Conservation (phyloP, 495 filamentous ascomycete genomes). For the Talaromyces ruber region DNA sequence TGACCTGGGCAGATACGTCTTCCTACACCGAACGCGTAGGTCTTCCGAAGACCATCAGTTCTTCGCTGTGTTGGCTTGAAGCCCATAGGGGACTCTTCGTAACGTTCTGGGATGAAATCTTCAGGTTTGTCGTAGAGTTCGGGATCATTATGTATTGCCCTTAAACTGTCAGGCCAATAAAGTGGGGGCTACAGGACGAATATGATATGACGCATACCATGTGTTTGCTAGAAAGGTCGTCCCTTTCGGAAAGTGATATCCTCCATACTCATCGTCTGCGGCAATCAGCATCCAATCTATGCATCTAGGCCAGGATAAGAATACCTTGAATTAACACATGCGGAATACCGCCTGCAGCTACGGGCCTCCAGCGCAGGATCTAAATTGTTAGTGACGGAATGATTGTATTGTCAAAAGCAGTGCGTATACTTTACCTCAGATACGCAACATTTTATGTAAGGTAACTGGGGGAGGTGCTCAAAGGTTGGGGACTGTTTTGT, state of each 20-base stretch:
- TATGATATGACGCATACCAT: neutral
- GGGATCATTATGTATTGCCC: neutral
- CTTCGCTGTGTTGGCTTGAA: slow-evolving; percentile 6
- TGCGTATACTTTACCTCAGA: slow-evolving; percentile 12
- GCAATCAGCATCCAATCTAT: too few species aligned
- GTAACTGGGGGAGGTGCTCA: slow-evolving; percentile 23
- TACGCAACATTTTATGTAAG: slow-evolving; percentile 15
- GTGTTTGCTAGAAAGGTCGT: slow-evolving; percentile 11
- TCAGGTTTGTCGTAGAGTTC: neutral
- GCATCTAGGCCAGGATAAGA: neutral
- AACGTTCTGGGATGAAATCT: slow-evolving; percentile 19
- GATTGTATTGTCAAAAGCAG: slow-evolving; percentile 33
- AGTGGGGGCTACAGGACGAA: too few species aligned
- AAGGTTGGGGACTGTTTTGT: slow-evolving; percentile 19
- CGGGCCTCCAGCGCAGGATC: slow-evolving; percentile 19
- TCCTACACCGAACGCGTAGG: slow-evolving; percentile 48
- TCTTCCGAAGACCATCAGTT: slow-evolving; percentile 8
- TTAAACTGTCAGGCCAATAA: too few species aligned
- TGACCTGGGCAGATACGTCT: slow-evolving; percentile 52
- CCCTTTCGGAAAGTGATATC: slow-evolving; percentile 19
- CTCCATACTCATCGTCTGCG: slow-evolving; percentile 15
- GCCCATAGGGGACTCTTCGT: neutral
- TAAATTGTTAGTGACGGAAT: neutral
- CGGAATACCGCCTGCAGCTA: slow-evolving; percentile 20
- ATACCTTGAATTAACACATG: slow-evolving; percentile 20